Base-by-base conservation (phyloP, 441 rosid species). In the Sinapis alba region DNA sequence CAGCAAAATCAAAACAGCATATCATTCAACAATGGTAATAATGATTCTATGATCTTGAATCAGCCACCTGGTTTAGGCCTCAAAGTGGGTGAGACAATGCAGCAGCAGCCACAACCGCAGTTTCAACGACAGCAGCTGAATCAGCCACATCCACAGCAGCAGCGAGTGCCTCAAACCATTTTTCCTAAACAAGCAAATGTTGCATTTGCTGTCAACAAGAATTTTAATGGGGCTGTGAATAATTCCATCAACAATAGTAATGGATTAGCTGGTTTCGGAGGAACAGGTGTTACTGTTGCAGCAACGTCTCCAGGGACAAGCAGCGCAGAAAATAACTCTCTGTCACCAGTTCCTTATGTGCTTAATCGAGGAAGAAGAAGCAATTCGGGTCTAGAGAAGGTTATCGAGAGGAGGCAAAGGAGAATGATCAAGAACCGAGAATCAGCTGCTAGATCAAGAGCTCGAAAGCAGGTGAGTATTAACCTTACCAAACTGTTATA, bases 391-490 rank as follows among this genome's bases (percentile, higher is more conserved):
- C 27, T 90, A 30, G 95, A 88, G 83, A 90, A 86, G 79, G 96
- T 88, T 2, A 84, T 90, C 10, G 96, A 90, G 81, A 85, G 96
- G 79, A 85, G 93, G 85, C 93, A 90, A 68, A 83, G 85, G 73
- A 85, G 96, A 82, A 90, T 90, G 96, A 90, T 90, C 60, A 90
- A 90, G 79, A 90, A 90, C 68, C 80, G 96, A 34, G 93, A 90
- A 71, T 90, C 96, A 32, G 96, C 96, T 76, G 93, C 96, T 36
- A 86, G 96, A 80, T 90, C 93, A 60, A 77, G 96, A 71, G 91
- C 93, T 75, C 91, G 96, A 41, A 90, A 88, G 80, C 95, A 90
- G 92, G 95, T 88, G 34, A 74, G 68, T 47, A 38, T 41, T 56
- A 74, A 6, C 54, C 28, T 20, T n/a, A 51, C 53, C 12, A 45